Percentiles rank a stretch among this genome's conserved stretches.
Conservation (phyloP, 129 eudicot genomes). For the Daucus carota region DNA sequence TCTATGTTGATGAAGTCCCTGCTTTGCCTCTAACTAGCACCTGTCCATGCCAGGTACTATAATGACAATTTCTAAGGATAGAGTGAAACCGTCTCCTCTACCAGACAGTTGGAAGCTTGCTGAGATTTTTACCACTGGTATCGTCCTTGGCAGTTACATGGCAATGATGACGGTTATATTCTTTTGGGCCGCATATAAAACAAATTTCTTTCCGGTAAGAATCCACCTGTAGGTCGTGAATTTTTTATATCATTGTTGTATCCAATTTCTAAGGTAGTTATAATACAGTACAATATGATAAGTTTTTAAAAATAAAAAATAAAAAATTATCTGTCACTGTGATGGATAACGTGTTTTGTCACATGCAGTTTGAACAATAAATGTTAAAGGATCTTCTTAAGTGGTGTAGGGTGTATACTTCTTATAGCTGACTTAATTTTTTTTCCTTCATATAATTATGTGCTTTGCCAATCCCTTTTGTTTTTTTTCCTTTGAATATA, state of each 20-base stretch:
- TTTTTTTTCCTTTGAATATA: neutral
- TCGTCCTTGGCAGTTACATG: conserved; percentile 78
- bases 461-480: neutral
- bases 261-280: neutral
- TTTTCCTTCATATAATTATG: neutral
- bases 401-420: neutral
- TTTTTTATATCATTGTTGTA: neutral
- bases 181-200: conserved; percentile 94
- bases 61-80: conserved; percentile 95
- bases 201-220: conserved; percentile 81
- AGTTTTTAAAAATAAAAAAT: too few relatives aligned
- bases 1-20: neutral
- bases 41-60: conserved; percentile 66
- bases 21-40: conserved; percentile 1
- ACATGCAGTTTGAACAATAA: neutral
- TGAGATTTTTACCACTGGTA: conserved; percentile 81
- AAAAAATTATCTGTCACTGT: too few relatives aligned
- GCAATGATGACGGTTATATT: conserved; percentile 97
- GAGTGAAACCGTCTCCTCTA: conserved; percentile 93
- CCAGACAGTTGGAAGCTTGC: conserved; percentile 98
- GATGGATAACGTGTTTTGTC: neutral
- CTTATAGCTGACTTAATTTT: neutral
- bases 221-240: neutral
- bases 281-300: neutral
- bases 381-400: neutral